Base-by-base conservation (phyloP, 148 eudicot genomes). In the Rhododendron mucronatum region DNA sequence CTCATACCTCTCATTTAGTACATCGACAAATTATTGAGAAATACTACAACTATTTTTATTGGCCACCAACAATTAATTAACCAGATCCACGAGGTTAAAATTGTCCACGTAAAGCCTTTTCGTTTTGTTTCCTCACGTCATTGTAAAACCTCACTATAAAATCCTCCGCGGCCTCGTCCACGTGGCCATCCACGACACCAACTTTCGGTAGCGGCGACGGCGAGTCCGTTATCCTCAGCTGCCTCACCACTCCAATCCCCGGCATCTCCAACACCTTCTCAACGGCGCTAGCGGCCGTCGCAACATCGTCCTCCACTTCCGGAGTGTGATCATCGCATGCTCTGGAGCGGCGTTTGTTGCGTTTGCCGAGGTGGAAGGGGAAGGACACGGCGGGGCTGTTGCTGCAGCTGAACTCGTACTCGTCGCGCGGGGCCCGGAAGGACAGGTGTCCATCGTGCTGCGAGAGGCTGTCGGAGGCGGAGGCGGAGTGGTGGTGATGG, bases 391-490 rank as follows among this genome's bases (percentile, higher is more conserved):
- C 71, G 0, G 98, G 98, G 79, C 90, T 95, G 86, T 88, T 89
- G 33, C 92, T 91, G 86, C 96, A 94, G 87, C 95, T 93, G 90
- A 96, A 95, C 92, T 93, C 96, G 87, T 92, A 95, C 59, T 94
- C 98, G 18, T 75, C 57, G 74, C 10, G 67, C 1, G 75, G 85
- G 82, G 3, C 63, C 1, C 41, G 4, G 51, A 33, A 39, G 48
- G 45, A 1, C 78, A 26, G 55, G 69, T 48, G 51, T 74, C 78
- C 98, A 16, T 74, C 57, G 75, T 71, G 37, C 37, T 35, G 39
- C 41, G 44, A 63, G 80, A 23, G 85, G 88, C 11, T 76, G 57
- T 23, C 12, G 74, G 88, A 47, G 81, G 39, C 37, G 2, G 35
- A 13, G 74, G 77, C 14, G 80, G 80, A 41, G 85, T 78, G 86